A percentile compares a stretch with the other conserved stretches of the same genome.
phyloP scores from a whole-genome alignment of 78 protist genomes.

The Dictyostelium brefeldianum region DNA sequence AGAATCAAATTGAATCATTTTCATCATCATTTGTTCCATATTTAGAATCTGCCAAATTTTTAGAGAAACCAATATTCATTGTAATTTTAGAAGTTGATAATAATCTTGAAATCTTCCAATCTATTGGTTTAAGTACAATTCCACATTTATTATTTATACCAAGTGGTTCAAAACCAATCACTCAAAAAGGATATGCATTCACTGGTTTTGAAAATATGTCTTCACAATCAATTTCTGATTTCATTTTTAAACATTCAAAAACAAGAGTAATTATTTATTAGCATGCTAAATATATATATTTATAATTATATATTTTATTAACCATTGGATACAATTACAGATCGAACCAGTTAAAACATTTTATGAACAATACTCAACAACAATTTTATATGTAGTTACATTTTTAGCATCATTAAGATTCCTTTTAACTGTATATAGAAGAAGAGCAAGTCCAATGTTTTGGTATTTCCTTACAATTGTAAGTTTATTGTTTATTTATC shows the following conservation, averaged over 20 bases:
- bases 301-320: background rate
- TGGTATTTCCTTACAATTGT: conserved; percentile 51
- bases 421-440: background rate
- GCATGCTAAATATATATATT: background rate
- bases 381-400: background rate
- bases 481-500: background rate
- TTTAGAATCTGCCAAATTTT: conserved; percentile 22
- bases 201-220: background rate
- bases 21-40: conserved; percentile 7
- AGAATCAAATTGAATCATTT: background rate
- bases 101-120: conserved; percentile 22
- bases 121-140: conserved; percentile 18
- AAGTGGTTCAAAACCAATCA: conserved; percentile 16
- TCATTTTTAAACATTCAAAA: conserved; percentile 4
- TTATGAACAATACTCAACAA: conserved; percentile 20
- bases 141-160: conserved; percentile 54
- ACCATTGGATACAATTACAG: background rate
- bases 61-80: conserved; percentile 41
- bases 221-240: background rate
- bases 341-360: conserved; percentile 40
- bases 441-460: conserved; percentile 12
- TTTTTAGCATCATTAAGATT: conserved; percentile 25
- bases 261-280: conserved; percentile 3
- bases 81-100: conserved; percentile 28
- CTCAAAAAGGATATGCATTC: background rate